Base-by-base conservation (phyloP, 2,329 filamentous ascomycete species). In the Botrytis galanthina region DNA sequence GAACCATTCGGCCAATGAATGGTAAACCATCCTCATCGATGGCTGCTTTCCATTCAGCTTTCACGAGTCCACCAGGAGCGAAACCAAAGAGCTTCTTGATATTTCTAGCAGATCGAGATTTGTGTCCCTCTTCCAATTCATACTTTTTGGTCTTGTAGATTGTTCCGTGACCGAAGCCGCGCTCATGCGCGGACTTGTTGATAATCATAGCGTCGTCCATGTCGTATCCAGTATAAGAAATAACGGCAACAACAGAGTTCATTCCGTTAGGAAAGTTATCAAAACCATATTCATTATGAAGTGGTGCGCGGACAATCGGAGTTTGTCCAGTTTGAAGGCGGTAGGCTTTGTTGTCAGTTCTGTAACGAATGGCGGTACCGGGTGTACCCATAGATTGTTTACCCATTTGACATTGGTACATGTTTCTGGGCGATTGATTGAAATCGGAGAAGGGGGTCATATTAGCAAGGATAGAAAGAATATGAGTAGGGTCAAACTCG, bases 121-220 rank as follows among this genome's bases (percentile, higher is more conserved):
- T 87, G 54, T 89, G 89, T 61, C 86, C 93, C 70, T 97, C 94
- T 78, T 94, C 92, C 29, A 98, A 87, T 51, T 92, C 90, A 80
- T 96, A 91, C 80, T 97, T 93, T 84, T 98, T 97, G 14, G 94
- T 97, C 86, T 99, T 99, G 87, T 98, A 99, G 79, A 99, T 94
- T 8, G 95, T 97, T 72, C 96, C 96, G 80, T 98, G 91, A 54
- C 94, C 95, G 80, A 99, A 98, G 22, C 96, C 96, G 78, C 96
- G 91, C 83, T 99, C 96, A 82, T 98, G 94, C 4, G 95, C 91
- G 32, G 94, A 97, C 83, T 98, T 98, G 86, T 98, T 98, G 81
- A 99, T 87, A 81, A 99, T 98, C 95, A 98, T 98, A 81, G 96
- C 96, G 84, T 99, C 96, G 87, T 99, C 96, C 96, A 99, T 99